Evolutionary conservation across 306 rosid genomes (phyloP).

Genomic region (Malus asiatica): DNA sequence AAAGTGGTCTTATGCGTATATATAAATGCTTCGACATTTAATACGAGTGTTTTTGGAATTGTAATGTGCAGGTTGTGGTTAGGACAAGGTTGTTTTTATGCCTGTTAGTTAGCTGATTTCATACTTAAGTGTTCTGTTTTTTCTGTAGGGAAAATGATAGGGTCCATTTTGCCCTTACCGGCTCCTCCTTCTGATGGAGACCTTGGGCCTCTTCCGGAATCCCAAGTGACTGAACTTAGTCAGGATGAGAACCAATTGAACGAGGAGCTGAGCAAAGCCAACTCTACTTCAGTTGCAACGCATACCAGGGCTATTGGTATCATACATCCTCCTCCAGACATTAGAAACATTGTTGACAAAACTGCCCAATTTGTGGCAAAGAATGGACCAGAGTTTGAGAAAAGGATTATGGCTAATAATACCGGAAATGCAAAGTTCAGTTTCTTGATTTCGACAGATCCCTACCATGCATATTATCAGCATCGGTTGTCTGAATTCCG

Average conservation of each 20-base stretch:
- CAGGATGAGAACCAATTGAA: conserved; percentile 20
- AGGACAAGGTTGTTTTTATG: neutral
- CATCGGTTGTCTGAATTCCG: conserved; percentile 78
- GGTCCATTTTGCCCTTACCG: conserved; percentile 74
- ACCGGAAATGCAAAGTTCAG: conserved; percentile 75
- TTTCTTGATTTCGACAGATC: conserved; percentile 62
- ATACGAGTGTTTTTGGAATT: neutral
- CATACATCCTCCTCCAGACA: conserved; percentile 85
- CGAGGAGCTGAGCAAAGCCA: conserved; percentile 36
- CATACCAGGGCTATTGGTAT: conserved; percentile 93
- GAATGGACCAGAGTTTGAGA: conserved; percentile 84
- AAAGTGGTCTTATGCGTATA: neutral
- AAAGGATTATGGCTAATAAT: conserved; percentile 79
- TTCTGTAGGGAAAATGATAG: neutral
- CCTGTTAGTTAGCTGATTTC: neutral
- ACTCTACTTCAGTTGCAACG: conserved; percentile 55
- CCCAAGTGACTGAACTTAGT: conserved; percentile 38
- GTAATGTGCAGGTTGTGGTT: neutral
- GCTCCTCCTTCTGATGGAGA: conserved; percentile 80
- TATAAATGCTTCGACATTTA: neutral
- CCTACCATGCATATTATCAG: conserved; percentile 88
- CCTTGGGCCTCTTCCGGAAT: conserved; percentile 49
- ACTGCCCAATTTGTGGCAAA: conserved; percentile 84
- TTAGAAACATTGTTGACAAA: conserved; percentile 84
- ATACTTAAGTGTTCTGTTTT: neutral